phyloP scores from a whole-genome alignment of 1,284 basidiomycete genomes.

The Papiliotrema terrestris region DNA sequence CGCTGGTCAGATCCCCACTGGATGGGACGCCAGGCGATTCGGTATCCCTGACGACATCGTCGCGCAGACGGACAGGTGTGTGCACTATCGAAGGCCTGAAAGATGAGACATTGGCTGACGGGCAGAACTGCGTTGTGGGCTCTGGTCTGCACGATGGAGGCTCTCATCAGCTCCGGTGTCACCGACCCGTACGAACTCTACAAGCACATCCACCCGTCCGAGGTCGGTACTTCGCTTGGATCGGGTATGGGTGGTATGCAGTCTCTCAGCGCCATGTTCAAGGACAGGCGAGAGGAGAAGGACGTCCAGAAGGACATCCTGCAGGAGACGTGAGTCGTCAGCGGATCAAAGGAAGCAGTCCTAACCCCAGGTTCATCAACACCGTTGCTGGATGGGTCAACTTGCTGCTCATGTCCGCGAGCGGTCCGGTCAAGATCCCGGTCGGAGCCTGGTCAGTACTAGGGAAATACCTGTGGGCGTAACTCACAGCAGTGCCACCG shows the following conservation, averaged over 20 bases:
- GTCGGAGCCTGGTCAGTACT: constrained; percentile 86
- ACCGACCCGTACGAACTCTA: constrained; percentile 97
- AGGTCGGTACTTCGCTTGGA: constrained; percentile 86
- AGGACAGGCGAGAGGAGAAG: constrained; percentile 92
- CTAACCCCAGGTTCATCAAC: constrained; percentile 68
- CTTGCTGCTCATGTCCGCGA: constrained; percentile 85
- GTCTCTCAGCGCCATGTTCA: constrained; percentile 93
- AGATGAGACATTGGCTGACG: constrained; percentile 1
- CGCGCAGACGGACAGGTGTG: constrained; percentile 77
- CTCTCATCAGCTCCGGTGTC: constrained; percentile 93
- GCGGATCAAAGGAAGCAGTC: background rate
- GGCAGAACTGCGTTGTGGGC: constrained; percentile 81
- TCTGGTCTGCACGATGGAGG: constrained; percentile 90
- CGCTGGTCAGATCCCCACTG: constrained; percentile 93
- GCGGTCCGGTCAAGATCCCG: constrained; percentile 96
- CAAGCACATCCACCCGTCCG: constrained; percentile 92
- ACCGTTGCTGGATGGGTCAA: constrained; percentile 98
- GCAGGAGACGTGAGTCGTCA: constrained; percentile 80
- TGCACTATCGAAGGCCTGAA: background rate
- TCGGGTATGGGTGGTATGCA: constrained; percentile 97
- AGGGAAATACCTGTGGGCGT: background rate
- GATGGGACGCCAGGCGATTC: constrained; percentile 92
- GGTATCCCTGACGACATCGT: constrained; percentile 98
- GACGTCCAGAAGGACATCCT: constrained; percentile 97
- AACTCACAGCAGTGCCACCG: constrained; percentile 69